Base-by-base conservation (phyloP, 2,329 filamentous ascomycete genomes). In the Coleophoma crateriformis region DNA sequence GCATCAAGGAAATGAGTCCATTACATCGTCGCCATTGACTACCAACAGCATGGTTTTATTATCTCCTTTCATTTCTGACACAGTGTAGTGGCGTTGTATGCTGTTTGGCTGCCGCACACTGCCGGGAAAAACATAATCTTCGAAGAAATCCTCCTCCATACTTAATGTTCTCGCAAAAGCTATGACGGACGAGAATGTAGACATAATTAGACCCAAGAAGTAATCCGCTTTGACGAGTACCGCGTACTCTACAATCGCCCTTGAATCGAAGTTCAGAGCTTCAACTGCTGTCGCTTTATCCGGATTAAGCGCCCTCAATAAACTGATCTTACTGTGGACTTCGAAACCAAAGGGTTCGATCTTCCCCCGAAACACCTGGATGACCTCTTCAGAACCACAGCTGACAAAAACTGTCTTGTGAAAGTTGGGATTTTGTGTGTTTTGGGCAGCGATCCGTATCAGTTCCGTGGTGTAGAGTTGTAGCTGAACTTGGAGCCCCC, bases 181-280 rank as follows among this genome's bases (percentile, higher is more conserved):
- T 33, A 60, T 46, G 12, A 58, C 34, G 13, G 50, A 51, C 10
- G 56, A 58, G 46, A 61, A 51, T 7, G 54, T 54, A 14, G 56
- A 59, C 53, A 57, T 57, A 8, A 51, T 34, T 2, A 59, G 20
- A 4, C 59, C 58, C 15, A 60, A 27, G 8, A 53, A 61, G 15
- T 53, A 46, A 15, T 52, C 47, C 14, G 58, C 54, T 15, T 48
- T 38, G 3, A 59, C 44, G 20, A 60, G 50, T 7, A 50, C 52
- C 33, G 55, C 46, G 20, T 59, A 59, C 11, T 61, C 58, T 13
- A 59, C 48, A 27, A 60, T 52, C 4, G 53, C 58, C 39, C 51
- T 54, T 10, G 47, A 37, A 27, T 60, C 59, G 40, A 61, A 61
- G 11, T 43, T 37, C 17, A 59, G 15, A 33, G 27, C 42, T 11